Percentiles rank a stretch among this genome's conserved stretches.
Evolutionary conservation across 257 asterid genomes (phyloP).

Genomic region (Nicotiana tabacum): DNA sequence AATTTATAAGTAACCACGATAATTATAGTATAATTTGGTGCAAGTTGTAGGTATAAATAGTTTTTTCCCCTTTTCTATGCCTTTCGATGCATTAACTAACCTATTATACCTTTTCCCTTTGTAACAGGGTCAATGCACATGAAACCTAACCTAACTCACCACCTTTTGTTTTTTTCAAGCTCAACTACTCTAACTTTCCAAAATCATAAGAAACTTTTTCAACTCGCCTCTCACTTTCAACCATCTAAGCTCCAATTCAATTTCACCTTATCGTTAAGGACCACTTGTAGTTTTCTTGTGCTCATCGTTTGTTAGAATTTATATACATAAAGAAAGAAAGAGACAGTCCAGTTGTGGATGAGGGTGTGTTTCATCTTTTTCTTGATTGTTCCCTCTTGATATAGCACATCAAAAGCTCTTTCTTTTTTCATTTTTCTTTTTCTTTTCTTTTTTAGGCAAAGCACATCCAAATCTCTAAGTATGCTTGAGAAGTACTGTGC

Average conservation of each 20-base stretch:
- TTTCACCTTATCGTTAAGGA: neutral
- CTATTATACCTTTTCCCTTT: neutral
- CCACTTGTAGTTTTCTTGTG: neutral
- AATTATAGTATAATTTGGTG: neutral
- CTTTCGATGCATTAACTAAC: neutral
- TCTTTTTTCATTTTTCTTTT: too few relatives aligned
- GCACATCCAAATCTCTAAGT: too few relatives aligned
- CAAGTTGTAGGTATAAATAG: neutral
- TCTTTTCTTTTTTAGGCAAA: too few relatives aligned
- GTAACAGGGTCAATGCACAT: neutral
- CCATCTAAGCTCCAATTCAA: neutral
- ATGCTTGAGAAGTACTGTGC: neutral
- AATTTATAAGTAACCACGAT: neutral
- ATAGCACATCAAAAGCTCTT: neutral
- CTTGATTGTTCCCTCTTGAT: neutral
- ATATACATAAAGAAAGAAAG: neutral
- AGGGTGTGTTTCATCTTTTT: neutral
- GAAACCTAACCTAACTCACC: neutral
- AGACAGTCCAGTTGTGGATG: neutral
- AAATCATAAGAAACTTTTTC: neutral
- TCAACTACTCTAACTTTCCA: constrained; percentile 1
- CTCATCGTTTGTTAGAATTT: neutral
- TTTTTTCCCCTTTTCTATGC: neutral
- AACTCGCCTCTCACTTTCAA: neutral
- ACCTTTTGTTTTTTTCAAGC: neutral